These are phyloP conservation scores for Heterobasidion parviporum DNA, from an alignment of 1,284 basidiomycete species.

Conservation along the genomic window DNA sequence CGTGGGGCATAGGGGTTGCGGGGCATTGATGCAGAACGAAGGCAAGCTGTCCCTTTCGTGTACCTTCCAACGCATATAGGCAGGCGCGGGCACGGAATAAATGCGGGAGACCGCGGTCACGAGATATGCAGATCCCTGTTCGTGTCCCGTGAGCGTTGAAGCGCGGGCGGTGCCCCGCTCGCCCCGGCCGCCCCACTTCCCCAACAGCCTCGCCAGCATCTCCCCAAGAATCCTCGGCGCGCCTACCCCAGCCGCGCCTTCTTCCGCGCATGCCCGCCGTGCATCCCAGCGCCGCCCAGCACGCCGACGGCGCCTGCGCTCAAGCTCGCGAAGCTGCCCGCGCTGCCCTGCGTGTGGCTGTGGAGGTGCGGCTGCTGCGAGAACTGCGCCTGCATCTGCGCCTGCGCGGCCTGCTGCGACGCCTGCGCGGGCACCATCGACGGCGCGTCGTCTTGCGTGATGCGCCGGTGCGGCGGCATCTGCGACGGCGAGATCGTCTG, in stretches of 20 bases:
- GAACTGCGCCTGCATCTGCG: conserved; percentile 28
- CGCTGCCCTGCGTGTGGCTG: conserved; percentile 27
- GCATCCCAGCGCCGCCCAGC: conserved; percentile 5
- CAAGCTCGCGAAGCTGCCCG: conserved; percentile 40
- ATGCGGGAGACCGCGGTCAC: too few species aligned
- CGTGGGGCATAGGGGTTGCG: too few species aligned
- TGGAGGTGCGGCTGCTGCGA: conserved; percentile 26
- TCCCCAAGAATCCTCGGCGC: not conserved
- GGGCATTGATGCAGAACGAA: too few species aligned
- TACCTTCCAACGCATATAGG: too few species aligned
- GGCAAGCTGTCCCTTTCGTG: too few species aligned
- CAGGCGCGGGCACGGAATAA: too few species aligned
- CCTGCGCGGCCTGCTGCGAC: conserved; percentile 5
- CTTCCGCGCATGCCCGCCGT: conserved; percentile 31
- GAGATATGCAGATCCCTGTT: too few species aligned
- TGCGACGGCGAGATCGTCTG: conserved; percentile 45
- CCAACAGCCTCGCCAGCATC: not conserved
- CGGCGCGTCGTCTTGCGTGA: conserved; percentile 72
- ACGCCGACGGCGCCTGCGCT: conserved; percentile 31
- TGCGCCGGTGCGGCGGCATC: conserved; percentile 63
- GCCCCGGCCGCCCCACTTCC: too few species aligned
- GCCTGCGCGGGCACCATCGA: conserved; percentile 63
- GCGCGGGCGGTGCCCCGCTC: too few species aligned
- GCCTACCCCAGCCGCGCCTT: conserved; percentile 32
- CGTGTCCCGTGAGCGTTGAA: too few species aligned